Percentiles rank a stretch among this genome's conserved stretches.
phyloP scores from a whole-genome alignment of 2,329 filamentous ascomycete genomes.

The Penicillium sp. region DNA sequence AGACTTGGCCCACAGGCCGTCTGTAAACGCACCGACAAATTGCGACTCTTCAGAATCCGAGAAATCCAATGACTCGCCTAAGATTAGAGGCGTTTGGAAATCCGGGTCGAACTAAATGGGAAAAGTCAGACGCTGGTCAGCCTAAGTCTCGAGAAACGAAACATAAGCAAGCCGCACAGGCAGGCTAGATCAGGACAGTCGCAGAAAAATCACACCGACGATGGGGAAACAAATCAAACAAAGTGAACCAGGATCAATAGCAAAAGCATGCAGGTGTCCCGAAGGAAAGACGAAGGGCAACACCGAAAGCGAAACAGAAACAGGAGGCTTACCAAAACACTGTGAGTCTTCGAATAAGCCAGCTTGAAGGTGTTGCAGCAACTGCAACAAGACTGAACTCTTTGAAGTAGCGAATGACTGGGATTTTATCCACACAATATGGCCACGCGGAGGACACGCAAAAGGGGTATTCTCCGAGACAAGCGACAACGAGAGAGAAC shows the following conservation, averaged over 20 bases:
- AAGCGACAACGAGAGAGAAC: conserved; percentile 37
- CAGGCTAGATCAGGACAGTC: conserved; percentile 9
- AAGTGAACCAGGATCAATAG: conserved; percentile 17
- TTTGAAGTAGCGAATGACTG: conserved; percentile 53
- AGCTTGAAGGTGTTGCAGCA: conserved; percentile 54
- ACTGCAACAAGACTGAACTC: conserved; percentile 48
- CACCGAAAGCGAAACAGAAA: conserved; percentile 20
- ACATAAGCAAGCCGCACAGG: background rate
- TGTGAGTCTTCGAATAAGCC: conserved; percentile 53
- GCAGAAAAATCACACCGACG: conserved; percentile 8
- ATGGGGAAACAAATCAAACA: conserved; percentile 16
- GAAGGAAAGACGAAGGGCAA: conserved; percentile 20
- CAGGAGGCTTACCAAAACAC: conserved; percentile 48
- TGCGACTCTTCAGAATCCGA: conserved; percentile 51
- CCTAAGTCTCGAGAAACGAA: conserved; percentile 7
- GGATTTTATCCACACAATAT: conserved; percentile 46
- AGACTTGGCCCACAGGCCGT: conserved; percentile 59
- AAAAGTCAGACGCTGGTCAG: conserved; percentile 23
- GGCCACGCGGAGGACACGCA: conserved; percentile 36
- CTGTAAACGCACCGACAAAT: conserved; percentile 51
- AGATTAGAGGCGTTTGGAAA: conserved; percentile 52
- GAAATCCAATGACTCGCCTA: conserved; percentile 52
- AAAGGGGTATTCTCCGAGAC: conserved; percentile 42
- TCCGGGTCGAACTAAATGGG: conserved; percentile 45
- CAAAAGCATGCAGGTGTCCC: conserved; percentile 32